Base-by-base conservation (phyloP, 2,329 filamentous ascomycete species). In the Blastomyces parvus region DNA sequence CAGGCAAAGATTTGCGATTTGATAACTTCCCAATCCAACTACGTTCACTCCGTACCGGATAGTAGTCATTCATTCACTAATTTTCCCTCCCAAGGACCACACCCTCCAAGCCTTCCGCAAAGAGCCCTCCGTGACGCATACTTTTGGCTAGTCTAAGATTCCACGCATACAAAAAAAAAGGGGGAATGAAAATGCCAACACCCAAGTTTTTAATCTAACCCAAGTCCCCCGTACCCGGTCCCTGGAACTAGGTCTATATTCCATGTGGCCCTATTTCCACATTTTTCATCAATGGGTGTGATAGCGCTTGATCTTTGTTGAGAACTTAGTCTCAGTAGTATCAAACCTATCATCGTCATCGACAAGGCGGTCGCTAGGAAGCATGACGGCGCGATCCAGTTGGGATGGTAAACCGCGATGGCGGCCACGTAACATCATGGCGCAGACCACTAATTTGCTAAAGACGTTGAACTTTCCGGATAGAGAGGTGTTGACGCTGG, bases 361-460 rank as follows among this genome's bases (percentile, higher is more conserved):
- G 4, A 73, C 74, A 46, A 77, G 70, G 19, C 70, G 71, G 42
- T 78, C 75, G 65, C 68, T 73, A 0, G 76, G 76, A 52, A 78
- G 64, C 70, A 78, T 59, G 5, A 59, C 30, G 27, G 77, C 76
- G 38, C 76, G 72, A 70, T 85, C 82, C 65, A 85, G 80, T 57
- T 80, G 79, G 42, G 83, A 81, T 0, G 83, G 83, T 65, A 85
- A 69, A 14, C 81, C 82, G 53, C 83, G 73, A 73, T 85, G 82
- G 46, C 83, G 70, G 1, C 83, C 83, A 62, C 83, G 72, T 33
- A 84, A 71, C 82, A 84, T 84, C 60, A 84, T 79, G 2, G 77
- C 78, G 66, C 81, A 83, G 25, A 84, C 71, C 1, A 85, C 78
- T 55, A 85, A 68, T 71, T 85, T 85, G 67, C 80, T 64, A 25